Base-by-base conservation (phyloP, 2,329 filamentous ascomycete species). In the Beauveria sp. region DNA sequence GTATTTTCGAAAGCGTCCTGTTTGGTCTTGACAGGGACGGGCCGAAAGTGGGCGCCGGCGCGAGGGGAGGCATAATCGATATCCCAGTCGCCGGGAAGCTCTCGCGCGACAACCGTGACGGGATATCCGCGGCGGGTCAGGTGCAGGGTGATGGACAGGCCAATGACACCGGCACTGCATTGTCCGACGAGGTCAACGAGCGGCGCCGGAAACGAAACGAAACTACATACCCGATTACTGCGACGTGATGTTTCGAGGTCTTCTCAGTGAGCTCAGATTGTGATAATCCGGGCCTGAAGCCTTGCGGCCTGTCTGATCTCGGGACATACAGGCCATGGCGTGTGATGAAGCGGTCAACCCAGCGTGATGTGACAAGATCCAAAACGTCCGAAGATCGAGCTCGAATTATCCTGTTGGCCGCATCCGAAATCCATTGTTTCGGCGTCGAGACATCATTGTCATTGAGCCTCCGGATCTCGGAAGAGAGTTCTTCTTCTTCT, bases 81-180 rank as follows among this genome's bases (percentile, higher is more conserved):
- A 46, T 52, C 54, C 54, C 45, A 58, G 26, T 53, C 53, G n/a
- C 49, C 47, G 14, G 49, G 49, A n/a, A 57, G 60, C 42, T 58
- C 49, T 24, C 49, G 28, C 14, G 53, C 40, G 40, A 58, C 18
- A 9, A 53, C 40, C 6, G 49, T 58, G 8, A 53, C 49, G 14
- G n/a, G 24, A 24, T 56, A 46, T 26, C 53, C 60, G 26, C 53
- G 45, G 10, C 47, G 60, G 4, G 18, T 45, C n/a, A 62, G 38
- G 28, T 62, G 53, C 46, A 62, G 40, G 8, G 54, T 28, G 38
- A 47, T 28, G 12, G 53, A 58, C 49, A 62, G 47, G 46, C 54
- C 60, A n/a, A 62, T 58, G 46, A 62, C 54, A n/a, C 60, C 54
- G 26, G 60, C 60, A 26, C 60, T 62, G 28, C 5, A 58, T 22